Evolutionary conservation across 169 alveolate species (phyloP).

Genomic region (Eimeria necatrix): DNA sequence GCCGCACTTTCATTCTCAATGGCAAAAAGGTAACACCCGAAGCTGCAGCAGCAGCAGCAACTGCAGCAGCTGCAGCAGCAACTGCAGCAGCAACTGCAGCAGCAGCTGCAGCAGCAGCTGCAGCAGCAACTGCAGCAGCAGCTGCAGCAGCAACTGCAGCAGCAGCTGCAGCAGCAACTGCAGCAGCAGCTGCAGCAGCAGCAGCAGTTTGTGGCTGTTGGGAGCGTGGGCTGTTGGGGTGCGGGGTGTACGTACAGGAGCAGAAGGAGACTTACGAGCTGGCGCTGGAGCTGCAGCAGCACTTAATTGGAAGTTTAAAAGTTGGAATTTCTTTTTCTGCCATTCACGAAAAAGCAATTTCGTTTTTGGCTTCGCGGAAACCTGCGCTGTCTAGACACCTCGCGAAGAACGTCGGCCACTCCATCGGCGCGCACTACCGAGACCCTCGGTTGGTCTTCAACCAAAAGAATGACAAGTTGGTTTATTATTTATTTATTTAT

Average conservation of each 20-base stretch:
- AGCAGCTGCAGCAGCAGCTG: too few species aligned
- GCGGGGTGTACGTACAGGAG: conserved; percentile 66
- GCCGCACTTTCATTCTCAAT: conserved; percentile 83
- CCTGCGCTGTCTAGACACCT: conserved; percentile 84
- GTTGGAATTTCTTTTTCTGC: conserved; percentile 78
- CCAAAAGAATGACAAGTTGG: conserved; percentile 74
- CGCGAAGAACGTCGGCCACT: conserved; percentile 90
- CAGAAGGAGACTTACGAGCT: conserved; percentile 81
- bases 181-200: too few species aligned
- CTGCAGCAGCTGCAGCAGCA: too few species aligned
- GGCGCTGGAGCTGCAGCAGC: conserved; percentile 79
- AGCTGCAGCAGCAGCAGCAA: too few species aligned
- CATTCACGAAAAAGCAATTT: conserved; percentile 76
- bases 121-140: too few species aligned
- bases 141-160: too few species aligned
- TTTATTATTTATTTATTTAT: neutral
- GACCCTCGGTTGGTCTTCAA: conserved; percentile 84
- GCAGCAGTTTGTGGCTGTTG: neutral
- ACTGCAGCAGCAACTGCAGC: too few species aligned
- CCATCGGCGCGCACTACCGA: conserved; percentile 93
- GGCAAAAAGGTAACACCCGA: conserved; percentile 55
- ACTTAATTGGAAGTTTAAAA: conserved; percentile 67
- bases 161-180: too few species aligned
- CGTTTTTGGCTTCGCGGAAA: conserved; percentile 69
- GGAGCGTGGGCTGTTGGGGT: neutral